Evolutionary conservation across 306 rosid species (phyloP).

Genomic region (Morella rubra): DNA sequence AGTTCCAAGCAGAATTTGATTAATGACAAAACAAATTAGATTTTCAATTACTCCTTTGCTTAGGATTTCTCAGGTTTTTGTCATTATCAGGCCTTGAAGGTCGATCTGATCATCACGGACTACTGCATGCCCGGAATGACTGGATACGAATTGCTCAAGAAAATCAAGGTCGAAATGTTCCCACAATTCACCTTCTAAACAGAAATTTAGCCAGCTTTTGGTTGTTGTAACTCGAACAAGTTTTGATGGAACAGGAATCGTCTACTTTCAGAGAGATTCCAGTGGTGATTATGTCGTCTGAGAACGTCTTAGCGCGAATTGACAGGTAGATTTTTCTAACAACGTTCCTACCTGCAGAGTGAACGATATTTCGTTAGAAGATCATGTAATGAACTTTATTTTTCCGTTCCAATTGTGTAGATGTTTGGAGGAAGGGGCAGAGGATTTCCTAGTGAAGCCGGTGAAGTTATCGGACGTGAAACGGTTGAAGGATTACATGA

Average conservation of each 20-base stretch:
- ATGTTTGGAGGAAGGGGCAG: conserved; percentile 97
- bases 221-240: background rate
- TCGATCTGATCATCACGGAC: conserved; percentile 94
- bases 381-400: no score
- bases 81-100: conserved; percentile 54
- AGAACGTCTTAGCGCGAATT: conserved; percentile 83
- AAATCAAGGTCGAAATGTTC: conserved; percentile 58
- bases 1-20: conserved; percentile 11
- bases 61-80: background rate
- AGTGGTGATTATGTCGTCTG: conserved; percentile 97
- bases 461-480: conserved; percentile 88
- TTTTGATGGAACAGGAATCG: conserved; percentile 57
- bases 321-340: conserved; percentile 51
- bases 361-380: background rate
- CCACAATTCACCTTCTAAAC: background rate
- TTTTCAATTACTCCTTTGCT: background rate
- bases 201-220: background rate
- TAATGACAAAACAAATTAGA: background rate
- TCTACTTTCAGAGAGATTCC: conserved; percentile 73
- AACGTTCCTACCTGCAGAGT: background rate
- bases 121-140: conserved; percentile 99
- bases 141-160: conserved; percentile 88
- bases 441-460: conserved; percentile 94
- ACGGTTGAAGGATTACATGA: conserved; percentile 56
- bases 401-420: conserved; percentile 23